These are phyloP conservation scores for Debaryomyces coudertii DNA, from an alignment of 1,139 yeast genomes.

Conservation along the genomic window DNA sequence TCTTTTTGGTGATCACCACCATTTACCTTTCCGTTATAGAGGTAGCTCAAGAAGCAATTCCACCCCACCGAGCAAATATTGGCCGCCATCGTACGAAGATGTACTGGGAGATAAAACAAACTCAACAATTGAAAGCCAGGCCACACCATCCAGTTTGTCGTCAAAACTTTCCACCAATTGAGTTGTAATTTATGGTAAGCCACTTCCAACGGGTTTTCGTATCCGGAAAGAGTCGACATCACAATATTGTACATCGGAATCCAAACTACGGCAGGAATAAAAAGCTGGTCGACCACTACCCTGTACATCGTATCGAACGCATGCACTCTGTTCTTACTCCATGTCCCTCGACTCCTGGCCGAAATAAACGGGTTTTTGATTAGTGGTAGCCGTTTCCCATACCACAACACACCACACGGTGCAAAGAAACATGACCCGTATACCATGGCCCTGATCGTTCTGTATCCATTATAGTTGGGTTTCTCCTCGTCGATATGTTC, in stretches of 20 bases:
- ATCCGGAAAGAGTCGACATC: slow-evolving; percentile 43
- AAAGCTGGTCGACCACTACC: slow-evolving; percentile 41
- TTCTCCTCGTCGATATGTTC: slow-evolving; percentile 24
- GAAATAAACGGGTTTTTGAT: slow-evolving; percentile 47
- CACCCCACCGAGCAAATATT: slow-evolving; percentile 49
- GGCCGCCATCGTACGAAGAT: slow-evolving; percentile 41
- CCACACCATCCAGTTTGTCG: slow-evolving; percentile 50
- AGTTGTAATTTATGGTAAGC: slow-evolving; percentile 37
- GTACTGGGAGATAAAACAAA: slow-evolving; percentile 45
- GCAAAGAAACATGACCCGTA: slow-evolving; percentile 83
- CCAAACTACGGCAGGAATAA: slow-evolving; percentile 42
- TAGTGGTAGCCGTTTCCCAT: slow-evolving; percentile 54
- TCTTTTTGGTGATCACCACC: slow-evolving; percentile 26
- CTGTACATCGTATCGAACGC: slow-evolving; percentile 42
- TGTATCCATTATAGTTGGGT: slow-evolving; percentile 31
- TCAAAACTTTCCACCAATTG: slow-evolving; percentile 49
- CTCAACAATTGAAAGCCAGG: slow-evolving; percentile 45
- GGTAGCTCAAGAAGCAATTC: slow-evolving; percentile 49
- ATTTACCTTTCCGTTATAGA: slow-evolving; percentile 47
- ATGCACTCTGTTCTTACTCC: slow-evolving; percentile 22
- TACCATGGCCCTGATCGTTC: slow-evolving; percentile 67
- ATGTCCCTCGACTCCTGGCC: slow-evolving; percentile 12
- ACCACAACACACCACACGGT: slow-evolving; percentile 76
- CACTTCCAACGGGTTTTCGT: slow-evolving; percentile 39
- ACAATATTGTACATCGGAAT: slow-evolving; percentile 49